Conservation (phyloP, 1,139 yeast genomes). For the Pichia sp. region DNA sequence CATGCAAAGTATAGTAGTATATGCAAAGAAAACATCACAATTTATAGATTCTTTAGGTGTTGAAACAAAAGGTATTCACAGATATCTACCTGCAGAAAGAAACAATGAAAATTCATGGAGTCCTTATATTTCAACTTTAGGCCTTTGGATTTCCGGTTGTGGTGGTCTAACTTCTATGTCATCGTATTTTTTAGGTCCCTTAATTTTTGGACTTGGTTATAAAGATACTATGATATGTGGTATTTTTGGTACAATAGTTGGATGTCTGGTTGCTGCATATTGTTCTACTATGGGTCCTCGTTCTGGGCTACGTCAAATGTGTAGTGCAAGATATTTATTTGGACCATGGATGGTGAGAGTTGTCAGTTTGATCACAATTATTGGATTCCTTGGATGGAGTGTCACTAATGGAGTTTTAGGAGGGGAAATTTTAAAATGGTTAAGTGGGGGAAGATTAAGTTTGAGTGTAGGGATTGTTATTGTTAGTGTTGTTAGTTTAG, state of each 20-base stretch:
- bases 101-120: conserved; percentile 38
- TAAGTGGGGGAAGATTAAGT: conserved; percentile 60
- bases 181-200: conserved; percentile 67
- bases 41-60: conserved; percentile 37
- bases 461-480: conserved; percentile 69
- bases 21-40: conserved; percentile 16
- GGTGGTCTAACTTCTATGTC: conserved; percentile 86
- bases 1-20: conserved; percentile 1
- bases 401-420: conserved; percentile 81
- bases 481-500: conserved; percentile 55
- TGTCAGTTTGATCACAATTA: conserved; percentile 59
- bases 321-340: conserved; percentile 67
- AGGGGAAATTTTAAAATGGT: conserved; percentile 67
- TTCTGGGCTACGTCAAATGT: conserved; percentile 85
- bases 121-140: conserved; percentile 55
- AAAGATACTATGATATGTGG: conserved; percentile 58
- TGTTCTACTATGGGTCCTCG: conserved; percentile 83
- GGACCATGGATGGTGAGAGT: conserved; percentile 81
- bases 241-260: conserved; percentile 53
- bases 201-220: conserved; percentile 61
- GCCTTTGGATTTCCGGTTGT: conserved; percentile 79
- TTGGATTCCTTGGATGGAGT: conserved; percentile 84
- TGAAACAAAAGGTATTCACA: conserved; percentile 76
- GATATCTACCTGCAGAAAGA: conserved; percentile 68
- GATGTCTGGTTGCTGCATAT: conserved; percentile 73